Evolutionary conservation across 345 rosid genomes (phyloP), one percentile per base, ranked within the genome.

Genomic region (Salix exigua): DNA sequence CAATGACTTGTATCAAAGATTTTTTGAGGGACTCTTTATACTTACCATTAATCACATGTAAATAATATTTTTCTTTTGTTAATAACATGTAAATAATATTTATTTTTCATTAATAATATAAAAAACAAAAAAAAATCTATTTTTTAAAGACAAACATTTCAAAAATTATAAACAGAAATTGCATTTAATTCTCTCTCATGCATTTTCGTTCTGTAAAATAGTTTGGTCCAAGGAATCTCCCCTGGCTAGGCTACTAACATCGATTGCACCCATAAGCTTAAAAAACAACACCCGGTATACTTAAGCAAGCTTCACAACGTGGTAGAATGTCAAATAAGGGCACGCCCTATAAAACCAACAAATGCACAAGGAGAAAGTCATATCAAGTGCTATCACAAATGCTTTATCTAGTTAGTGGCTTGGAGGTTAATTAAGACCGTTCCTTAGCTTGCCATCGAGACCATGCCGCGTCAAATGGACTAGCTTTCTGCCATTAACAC

Each of bases 311-410:
- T 30, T 66, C 37, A 18, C 23, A 9, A 66, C 68, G 0, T 2
- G 25, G 23, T n/a, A 37, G 2, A 8, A 18, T 25, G 14, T 19
- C 44, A 23, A 9, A 28, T 33, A 33, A 53, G 37, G 35, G 6
- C 1, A 21, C 19, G 25, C 14, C 31, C 2, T 21, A 62, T 33
- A 65, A 35, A 1, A 68, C 70, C 78, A 74, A 48, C 76, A 61
- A 6, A 38, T 60, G 55, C 74, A 64, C 28, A 37, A 38, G n/a
- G 78, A 79, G 73, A 61, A 35, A 78, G 79, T 73, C 80, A 75
- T 77, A 81, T 82, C 75, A 73, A 31, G 38, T 26, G 30, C 38
- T 68, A 50, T 48, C 58, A 71, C 70, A 28, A 5, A 67, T 55
- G 31, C 62, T 73, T 4, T 60, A 37, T 42, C 55, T 14, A 62